Conservation (phyloP, 305 asterid genomes). For the Ajuga reptans region DNA sequence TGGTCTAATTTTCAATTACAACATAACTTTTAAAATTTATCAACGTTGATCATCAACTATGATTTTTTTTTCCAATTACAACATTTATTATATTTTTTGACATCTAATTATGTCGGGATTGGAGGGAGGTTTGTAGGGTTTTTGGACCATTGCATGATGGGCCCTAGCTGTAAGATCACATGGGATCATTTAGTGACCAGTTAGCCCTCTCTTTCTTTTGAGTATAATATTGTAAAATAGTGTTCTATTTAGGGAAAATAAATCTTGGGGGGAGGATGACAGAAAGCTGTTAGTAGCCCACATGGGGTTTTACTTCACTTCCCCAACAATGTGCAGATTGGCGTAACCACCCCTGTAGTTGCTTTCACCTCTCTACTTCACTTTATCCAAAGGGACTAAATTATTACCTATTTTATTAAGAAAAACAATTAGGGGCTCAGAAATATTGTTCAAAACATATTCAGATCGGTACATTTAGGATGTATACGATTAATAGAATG, state of each 20-base stretch:
- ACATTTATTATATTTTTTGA: no score
- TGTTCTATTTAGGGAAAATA: slow-evolving; percentile 22
- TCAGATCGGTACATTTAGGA: no score
- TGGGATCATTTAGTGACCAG: slow-evolving; percentile 34
- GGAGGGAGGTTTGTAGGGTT: no score
- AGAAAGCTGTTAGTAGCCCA: slow-evolving; percentile 23
- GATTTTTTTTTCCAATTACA: no score
- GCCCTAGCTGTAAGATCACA: slow-evolving; percentile 31
- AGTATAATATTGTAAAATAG: background rate
- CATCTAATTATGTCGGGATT: no score
- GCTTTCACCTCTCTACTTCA: background rate
- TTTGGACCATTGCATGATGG: slow-evolving; percentile 18
- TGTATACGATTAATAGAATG: no score
- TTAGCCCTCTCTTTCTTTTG: background rate
- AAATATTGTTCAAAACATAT: no score
- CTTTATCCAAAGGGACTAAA: background rate
- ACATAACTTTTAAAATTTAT: no score
- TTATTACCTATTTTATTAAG: no score
- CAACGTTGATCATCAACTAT: no score
- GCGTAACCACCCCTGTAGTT: background rate
- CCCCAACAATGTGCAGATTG: slow-evolving; percentile 23
- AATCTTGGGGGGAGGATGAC: slow-evolving; percentile 17
- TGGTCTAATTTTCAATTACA: no score
- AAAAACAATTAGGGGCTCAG: no score
- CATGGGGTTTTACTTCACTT: slow-evolving; percentile 25